These are phyloP conservation scores for Panaeolus cyanescens DNA, from an alignment of 768 basidiomycete genomes.

Conservation along the genomic window DNA sequence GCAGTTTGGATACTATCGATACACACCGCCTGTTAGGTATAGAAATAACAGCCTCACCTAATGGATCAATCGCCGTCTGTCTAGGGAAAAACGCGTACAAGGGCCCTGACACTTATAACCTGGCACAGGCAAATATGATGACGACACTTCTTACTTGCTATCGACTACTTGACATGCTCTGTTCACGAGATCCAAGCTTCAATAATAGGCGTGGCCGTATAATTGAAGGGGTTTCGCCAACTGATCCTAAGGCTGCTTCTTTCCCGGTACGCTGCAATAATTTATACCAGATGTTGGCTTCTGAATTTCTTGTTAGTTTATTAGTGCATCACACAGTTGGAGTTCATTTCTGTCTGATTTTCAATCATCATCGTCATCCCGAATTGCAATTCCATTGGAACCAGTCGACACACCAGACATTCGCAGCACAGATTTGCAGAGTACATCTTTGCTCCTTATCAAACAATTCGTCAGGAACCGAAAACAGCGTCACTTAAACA, in stretches of 20 bases:
- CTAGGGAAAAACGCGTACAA: not conserved
- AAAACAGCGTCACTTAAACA: not conserved
- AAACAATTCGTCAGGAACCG: not conserved
- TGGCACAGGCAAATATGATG: not conserved
- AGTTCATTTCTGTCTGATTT: not conserved
- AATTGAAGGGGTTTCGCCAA: not conserved
- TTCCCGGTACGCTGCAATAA: no score
- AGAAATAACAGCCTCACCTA: not conserved
- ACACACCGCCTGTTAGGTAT: not conserved
- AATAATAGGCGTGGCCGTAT: not conserved
- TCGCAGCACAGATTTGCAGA: no score
- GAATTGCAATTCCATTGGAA: no score
- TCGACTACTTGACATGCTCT: not conserved
- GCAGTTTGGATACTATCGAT: not conserved
- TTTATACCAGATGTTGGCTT: no score
- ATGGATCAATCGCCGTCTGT: not conserved
- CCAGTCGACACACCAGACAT: no score
- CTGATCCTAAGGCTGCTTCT: no score
- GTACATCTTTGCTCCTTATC: not conserved
- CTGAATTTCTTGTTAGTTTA: no score
- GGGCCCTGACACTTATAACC: not conserved
- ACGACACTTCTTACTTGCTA: not conserved
- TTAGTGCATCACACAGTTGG: not conserved
- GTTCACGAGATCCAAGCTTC: not conserved
- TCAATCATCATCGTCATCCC: not conserved